Percentiles rank a stretch among this genome's conserved stretches.
Conservation (phyloP, 306 rosid genomes). For the Medicago arabica region DNA sequence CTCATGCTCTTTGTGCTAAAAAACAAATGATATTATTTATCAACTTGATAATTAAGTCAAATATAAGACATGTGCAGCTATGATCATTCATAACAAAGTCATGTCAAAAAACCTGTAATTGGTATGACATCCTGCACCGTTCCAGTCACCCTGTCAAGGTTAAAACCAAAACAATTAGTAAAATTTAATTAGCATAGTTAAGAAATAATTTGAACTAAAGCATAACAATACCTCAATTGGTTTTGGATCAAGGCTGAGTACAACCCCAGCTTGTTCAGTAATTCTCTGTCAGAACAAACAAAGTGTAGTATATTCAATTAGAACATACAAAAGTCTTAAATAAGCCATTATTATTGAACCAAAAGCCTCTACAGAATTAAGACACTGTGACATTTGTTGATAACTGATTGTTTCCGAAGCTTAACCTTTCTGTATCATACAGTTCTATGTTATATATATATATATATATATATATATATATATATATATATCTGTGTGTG, state of each 20-base stretch:
- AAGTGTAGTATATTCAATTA: conserved; percentile 22
- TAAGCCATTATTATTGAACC: conserved; percentile 20
- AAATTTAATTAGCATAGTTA: neutral
- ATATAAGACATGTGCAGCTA: conserved; percentile 7
- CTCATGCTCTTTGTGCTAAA: conserved; percentile 97
- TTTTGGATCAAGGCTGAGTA: conserved; percentile 95
- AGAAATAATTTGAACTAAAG: conserved; percentile 3
- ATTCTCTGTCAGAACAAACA: conserved; percentile 74
- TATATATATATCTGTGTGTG: no score
- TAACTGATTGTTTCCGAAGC: conserved; percentile 1
- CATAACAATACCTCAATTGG: conserved; percentile 78
- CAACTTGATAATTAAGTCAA: conserved; percentile 20
- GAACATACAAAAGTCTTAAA: conserved; percentile 1
- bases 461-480: no score
- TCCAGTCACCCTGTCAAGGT: conserved; percentile 92
- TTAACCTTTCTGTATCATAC: conserved; percentile 3
- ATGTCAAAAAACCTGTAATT: conserved; percentile 74
- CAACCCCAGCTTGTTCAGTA: conserved; percentile 98
- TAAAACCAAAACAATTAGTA: conserved; percentile 34
- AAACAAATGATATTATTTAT: conserved; percentile 37
- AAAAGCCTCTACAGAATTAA: conserved; percentile 1
- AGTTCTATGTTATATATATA: neutral
- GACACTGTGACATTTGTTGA: conserved; percentile 2
- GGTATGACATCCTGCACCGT: conserved; percentile 99
- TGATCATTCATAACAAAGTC: conserved; percentile 23